A percentile compares a stretch with the other conserved stretches of the same genome.
phyloP scores from a whole-genome alignment of 805 yeast genomes.

The Zygoascus bituminiphila region DNA sequence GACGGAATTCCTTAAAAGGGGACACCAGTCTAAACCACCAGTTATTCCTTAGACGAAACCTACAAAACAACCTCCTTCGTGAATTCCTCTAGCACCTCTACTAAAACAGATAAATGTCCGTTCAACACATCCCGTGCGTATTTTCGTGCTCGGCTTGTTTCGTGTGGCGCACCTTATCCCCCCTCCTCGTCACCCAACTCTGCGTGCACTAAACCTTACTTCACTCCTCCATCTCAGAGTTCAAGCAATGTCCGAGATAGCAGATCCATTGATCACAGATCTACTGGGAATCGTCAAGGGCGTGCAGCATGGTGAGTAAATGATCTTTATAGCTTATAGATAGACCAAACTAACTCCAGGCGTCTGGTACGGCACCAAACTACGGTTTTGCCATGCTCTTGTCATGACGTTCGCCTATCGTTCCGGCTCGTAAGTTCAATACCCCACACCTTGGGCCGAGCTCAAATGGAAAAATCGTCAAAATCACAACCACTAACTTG shows the following conservation, averaged over 20 bases:
- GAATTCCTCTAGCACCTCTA: too few relatives aligned
- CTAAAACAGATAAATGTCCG: too few relatives aligned
- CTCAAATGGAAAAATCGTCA: not conserved
- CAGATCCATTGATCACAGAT: conserved; percentile 32
- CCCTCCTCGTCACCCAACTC: too few relatives aligned
- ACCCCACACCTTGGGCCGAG: not conserved
- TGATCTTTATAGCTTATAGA: not conserved
- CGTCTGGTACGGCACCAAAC: conserved; percentile 51
- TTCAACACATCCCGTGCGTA: too few relatives aligned
- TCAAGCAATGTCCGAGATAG: conserved; percentile 11
- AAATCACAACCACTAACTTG: not conserved
- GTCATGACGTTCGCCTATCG: conserved; percentile 53
- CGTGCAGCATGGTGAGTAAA: conserved; percentile 20
- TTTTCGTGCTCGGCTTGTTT: too few relatives aligned
- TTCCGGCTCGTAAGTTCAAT: conserved; percentile 35
- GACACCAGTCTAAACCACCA: too few relatives aligned
- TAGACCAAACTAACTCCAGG: conserved; percentile 20
- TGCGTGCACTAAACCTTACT: not conserved
- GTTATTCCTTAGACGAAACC: too few relatives aligned
- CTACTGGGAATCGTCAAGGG: conserved; percentile 33
- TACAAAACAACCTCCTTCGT: too few relatives aligned
- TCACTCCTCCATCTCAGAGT: not conserved
- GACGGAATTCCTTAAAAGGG: too few relatives aligned
- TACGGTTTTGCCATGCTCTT: conserved; percentile 55
- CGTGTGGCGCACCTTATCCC: too few relatives aligned